Percentiles rank a stretch among this genome's conserved stretches.
phyloP scores from a whole-genome alignment of 495 filamentous ascomycete genomes.

The Neurospora tetraspora region DNA sequence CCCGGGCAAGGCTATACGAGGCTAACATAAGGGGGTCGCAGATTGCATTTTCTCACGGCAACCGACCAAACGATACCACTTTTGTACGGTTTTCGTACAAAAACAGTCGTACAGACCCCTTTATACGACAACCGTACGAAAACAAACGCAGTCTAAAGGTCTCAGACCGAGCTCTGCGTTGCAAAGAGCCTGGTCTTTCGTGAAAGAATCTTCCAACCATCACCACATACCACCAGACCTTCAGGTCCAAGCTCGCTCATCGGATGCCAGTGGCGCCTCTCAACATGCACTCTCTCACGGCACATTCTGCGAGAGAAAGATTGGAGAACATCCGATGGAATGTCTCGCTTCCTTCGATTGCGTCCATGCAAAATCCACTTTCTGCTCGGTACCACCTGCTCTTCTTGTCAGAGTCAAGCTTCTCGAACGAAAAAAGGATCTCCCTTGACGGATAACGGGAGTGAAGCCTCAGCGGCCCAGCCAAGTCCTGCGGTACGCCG shows the following conservation, averaged over 20 bases:
- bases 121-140: too few relatives aligned
- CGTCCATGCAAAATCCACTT: neutral
- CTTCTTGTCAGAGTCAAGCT: neutral
- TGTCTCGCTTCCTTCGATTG: neutral
- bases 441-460: neutral
- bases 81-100: too few relatives aligned
- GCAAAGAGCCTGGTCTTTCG: neutral
- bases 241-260: neutral
- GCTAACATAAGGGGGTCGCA: too few relatives aligned
- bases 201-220: neutral
- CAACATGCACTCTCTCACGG: neutral
- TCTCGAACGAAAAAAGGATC: neutral
- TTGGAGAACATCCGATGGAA: neutral
- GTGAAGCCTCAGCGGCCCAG: neutral
- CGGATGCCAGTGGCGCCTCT: neutral
- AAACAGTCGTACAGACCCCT: too few relatives aligned
- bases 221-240: neutral
- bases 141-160: too few relatives aligned
- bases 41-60: too few relatives aligned
- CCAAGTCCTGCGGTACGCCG: neutral
- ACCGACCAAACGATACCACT: too few relatives aligned
- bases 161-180: neutral
- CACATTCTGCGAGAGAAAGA: neutral
- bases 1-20: too few relatives aligned
- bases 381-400: neutral